Evolutionary conservation across 176 grass and related monocot genomes (phyloP).

Genomic region (Ampelocalamus luodianensis): DNA sequence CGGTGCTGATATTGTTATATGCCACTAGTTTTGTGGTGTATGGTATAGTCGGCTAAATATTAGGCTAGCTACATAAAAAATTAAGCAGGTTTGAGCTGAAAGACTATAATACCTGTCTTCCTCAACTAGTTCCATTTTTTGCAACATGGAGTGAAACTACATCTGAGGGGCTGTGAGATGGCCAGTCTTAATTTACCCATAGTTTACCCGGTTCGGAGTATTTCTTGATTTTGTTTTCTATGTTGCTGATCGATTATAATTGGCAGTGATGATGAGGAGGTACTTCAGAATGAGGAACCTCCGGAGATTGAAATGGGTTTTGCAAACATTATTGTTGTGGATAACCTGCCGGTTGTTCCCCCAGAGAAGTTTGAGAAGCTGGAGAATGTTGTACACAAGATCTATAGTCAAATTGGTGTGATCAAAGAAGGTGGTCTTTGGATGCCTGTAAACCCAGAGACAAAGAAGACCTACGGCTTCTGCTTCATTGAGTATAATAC

Average conservation of each 20-base stretch:
- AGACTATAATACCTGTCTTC: not conserved
- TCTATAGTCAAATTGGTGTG: slow-evolving; percentile 74
- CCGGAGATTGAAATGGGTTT: slow-evolving; percentile 74
- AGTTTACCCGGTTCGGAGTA: not conserved
- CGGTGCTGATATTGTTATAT: not conserved
- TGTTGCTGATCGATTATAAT: not conserved
- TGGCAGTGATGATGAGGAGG: slow-evolving; percentile 80
- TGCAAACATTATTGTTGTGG: slow-evolving; percentile 68
- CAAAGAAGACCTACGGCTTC: slow-evolving; percentile 80
- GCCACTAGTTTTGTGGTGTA: not conserved
- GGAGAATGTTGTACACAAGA: slow-evolving; percentile 78
- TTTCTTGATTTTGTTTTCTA: not conserved
- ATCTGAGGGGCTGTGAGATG: not conserved
- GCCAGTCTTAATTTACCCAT: not conserved
- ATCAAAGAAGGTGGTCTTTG: slow-evolving; percentile 86
- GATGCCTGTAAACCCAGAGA: slow-evolving; percentile 82
- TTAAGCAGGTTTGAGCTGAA: not conserved
- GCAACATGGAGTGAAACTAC: not conserved
- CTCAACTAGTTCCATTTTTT: not conserved
- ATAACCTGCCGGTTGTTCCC: slow-evolving; percentile 82
- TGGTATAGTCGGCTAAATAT: not conserved
- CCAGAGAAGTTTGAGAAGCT: slow-evolving; percentile 91
- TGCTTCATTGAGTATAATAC: slow-evolving; percentile 90
- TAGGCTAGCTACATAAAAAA: not conserved
- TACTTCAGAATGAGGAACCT: slow-evolving; percentile 64